A percentile compares a stretch with the other conserved stretches of the same genome.
phyloP scores from a whole-genome alignment of 1,139 yeast species.

The Suhomyces taliae region DNA sequence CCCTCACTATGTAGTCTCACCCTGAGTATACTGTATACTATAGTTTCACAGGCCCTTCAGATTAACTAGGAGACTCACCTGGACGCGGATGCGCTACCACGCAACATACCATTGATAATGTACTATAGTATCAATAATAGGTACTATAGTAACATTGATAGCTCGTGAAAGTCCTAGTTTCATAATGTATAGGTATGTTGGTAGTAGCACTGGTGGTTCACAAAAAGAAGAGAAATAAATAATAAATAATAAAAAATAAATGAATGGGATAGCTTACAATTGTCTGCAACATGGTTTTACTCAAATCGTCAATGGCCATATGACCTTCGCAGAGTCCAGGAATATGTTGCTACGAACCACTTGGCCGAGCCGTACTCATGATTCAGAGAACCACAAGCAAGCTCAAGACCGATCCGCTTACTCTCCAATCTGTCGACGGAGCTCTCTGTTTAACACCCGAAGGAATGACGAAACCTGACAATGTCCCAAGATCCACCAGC shows the following conservation, averaged over 20 bases:
- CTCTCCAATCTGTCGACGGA: slow-evolving; percentile 85
- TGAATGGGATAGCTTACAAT: slow-evolving; percentile 12
- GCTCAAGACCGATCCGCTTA: slow-evolving; percentile 66
- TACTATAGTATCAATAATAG: too few species aligned
- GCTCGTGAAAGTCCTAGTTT: too few species aligned
- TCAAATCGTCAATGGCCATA: slow-evolving; percentile 80
- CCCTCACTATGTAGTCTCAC: too few species aligned
- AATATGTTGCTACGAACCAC: slow-evolving; percentile 72
- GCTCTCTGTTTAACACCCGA: slow-evolving; percentile 65
- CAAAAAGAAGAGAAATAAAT: too few species aligned
- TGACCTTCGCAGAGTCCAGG: slow-evolving; percentile 89
- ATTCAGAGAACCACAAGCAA: slow-evolving; percentile 37
- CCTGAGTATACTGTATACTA: too few species aligned
- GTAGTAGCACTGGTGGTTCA: too few species aligned
- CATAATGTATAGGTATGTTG: too few species aligned
- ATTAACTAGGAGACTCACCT: too few species aligned
- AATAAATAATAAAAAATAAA: neutral
- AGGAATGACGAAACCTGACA: slow-evolving; percentile 18
- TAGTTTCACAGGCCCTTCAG: too few species aligned
- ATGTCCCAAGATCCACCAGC: slow-evolving; percentile 22
- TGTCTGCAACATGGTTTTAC: slow-evolving; percentile 92
- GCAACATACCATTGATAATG: too few species aligned
- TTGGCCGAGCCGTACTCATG: slow-evolving; percentile 53
- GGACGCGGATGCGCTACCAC: too few species aligned
- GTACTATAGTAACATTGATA: too few species aligned